A percentile compares a stretch with the other conserved stretches of the same genome.
phyloP scores from a whole-genome alignment of 306 rosid species.

The Myrica gale region DNA sequence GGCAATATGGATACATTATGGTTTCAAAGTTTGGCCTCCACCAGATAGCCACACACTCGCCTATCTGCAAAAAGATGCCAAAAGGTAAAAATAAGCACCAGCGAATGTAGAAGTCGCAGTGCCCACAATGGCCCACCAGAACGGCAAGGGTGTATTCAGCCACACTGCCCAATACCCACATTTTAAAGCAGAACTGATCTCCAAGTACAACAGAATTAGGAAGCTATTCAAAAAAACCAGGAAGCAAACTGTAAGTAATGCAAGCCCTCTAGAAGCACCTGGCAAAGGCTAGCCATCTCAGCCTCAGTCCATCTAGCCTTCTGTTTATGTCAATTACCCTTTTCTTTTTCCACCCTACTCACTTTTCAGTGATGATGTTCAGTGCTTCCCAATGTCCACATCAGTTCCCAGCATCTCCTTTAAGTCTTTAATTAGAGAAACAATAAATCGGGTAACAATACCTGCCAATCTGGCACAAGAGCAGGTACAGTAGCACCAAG shows the following conservation, averaged over 20 bases:
- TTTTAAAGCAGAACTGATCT: neutral
- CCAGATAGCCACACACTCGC: conserved; percentile 99
- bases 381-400: neutral
- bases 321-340: neutral
- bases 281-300: neutral
- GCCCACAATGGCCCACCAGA: neutral
- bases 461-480: conserved; percentile 97
- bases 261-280: neutral
- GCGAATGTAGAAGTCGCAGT: neutral
- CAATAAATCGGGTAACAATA: conserved; percentile 20
- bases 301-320: neutral
- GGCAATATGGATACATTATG: conserved; percentile 97
- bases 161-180: neutral
- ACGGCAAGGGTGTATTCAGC: neutral
- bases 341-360: neutral
- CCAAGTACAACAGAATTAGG: neutral
- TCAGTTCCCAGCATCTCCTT: conserved; percentile 14
- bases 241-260: neutral
- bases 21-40: conserved; percentile 99
- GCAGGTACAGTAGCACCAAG: conserved; percentile 81
- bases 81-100: conserved; percentile 17
- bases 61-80: conserved; percentile 57
- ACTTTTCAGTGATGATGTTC: neutral
- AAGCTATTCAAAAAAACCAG: neutral
- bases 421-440: neutral